Evolutionary conservation across 495 filamentous ascomycete genomes (phyloP).

Genomic region (Bacidia gigantensis): DNA sequence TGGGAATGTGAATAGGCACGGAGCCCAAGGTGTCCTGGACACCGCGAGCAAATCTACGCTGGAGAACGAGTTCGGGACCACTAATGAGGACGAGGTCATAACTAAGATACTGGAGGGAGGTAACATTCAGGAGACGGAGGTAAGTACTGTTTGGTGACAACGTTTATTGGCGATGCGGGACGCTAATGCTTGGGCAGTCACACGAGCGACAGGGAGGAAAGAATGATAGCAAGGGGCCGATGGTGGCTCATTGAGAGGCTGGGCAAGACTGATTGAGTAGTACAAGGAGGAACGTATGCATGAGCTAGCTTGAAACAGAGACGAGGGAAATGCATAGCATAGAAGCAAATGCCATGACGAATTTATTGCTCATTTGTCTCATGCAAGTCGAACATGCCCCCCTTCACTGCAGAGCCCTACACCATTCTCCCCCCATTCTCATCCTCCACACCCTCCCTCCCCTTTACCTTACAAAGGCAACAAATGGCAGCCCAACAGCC

Average conservation of each 20-base stretch:
- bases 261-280: background rate
- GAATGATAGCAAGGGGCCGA: slow-evolving; percentile 32
- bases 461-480: slow-evolving; percentile 40
- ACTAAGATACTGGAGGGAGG: slow-evolving; percentile 69
- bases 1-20: too few species aligned
- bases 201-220: slow-evolving; percentile 29
- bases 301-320: background rate
- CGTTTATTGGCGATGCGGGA: background rate
- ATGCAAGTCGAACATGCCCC: background rate
- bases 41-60: slow-evolving; percentile 57
- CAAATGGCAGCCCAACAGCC: slow-evolving; percentile 78
- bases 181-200: slow-evolving; percentile 13
- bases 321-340: background rate
- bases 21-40: slow-evolving; percentile 68
- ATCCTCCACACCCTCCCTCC: background rate
- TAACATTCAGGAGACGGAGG: slow-evolving; percentile 48
- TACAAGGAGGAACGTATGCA: too few species aligned
- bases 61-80: slow-evolving; percentile 77
- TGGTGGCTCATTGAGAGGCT: slow-evolving; percentile 25
- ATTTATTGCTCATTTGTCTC: background rate
- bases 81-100: slow-evolving; percentile 62
- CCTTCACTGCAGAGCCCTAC: too few species aligned
- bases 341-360: background rate
- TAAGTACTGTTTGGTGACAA: slow-evolving; percentile 28
- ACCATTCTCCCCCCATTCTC: background rate